Base-by-base conservation (phyloP, 2,329 filamentous ascomycete species). In the Neoascochyta sp. region DNA sequence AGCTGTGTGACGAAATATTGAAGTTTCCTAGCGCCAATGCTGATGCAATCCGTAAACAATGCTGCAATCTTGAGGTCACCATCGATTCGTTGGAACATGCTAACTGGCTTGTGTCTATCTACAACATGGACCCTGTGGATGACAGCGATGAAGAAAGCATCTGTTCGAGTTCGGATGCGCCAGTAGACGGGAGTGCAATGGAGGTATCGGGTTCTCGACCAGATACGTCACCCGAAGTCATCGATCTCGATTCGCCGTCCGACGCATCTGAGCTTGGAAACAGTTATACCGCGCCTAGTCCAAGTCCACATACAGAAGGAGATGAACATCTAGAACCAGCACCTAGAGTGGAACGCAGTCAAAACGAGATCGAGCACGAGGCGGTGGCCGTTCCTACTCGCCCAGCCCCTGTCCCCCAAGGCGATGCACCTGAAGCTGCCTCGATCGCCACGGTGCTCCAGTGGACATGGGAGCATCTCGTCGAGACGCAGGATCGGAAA, bases 31-130 rank as follows among this genome's bases (percentile, higher is more conserved):
- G 75, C 56, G 62, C 19, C 8, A 74, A 65, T 6, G 63, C 66
- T 13, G 47, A 60, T 1, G 69, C 79, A 9, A 53, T 92, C 9
- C 63, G 68, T 15, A 64, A 61, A 5, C 75, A 78, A 46, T 78
- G 79, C 27, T 60, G 64, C 8, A 72, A 65, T 19, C 64, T 94
- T 32, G 79, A 90, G 36, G 65, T 69, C 4, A 86, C 72, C 3
- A 62, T 95, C 1, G 72, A 76, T 19, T 73, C 83, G 32, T 73
- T 75, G 27, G 66, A 81, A 47, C 60, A 75, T 21, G 55, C 71
- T 7, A 49, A 53, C 16, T 78, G 70, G 69, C 66, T 66, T 27
- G 13, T 41, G 3, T 31, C 24, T 2, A 43, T 57, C 7, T 57
- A 54, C 36, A 31, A 15, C 18, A 7, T 24, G 7, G 15, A 14